These are phyloP conservation scores for Botrytis pseudocinerea DNA, from an alignment of 2,329 filamentous ascomycete genomes.

Conservation along the genomic window DNA sequence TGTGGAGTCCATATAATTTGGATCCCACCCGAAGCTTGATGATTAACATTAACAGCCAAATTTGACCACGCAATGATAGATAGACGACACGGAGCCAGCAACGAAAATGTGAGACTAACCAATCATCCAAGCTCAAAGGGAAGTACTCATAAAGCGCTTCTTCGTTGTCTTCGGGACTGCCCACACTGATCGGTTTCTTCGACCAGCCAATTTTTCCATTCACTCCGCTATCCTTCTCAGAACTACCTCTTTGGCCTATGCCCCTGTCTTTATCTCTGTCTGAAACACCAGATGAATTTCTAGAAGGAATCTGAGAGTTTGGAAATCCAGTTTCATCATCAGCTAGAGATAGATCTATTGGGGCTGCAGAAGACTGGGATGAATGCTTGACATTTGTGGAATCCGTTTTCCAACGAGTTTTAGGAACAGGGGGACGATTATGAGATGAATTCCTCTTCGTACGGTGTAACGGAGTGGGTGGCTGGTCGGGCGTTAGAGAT, in stretches of 20 bases:
- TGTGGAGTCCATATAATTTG: not conserved
- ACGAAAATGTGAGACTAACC: slow-evolving; percentile 48
- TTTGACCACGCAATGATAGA: not conserved
- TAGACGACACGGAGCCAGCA: not conserved
- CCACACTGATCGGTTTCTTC: slow-evolving; percentile 43
- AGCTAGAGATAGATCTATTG: slow-evolving; percentile 39
- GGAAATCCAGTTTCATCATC: slow-evolving; percentile 35
- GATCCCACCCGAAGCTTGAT: not conserved
- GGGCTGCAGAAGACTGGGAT: slow-evolving; percentile 27
- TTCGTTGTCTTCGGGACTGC: slow-evolving; percentile 69
- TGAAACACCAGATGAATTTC: slow-evolving; percentile 1
- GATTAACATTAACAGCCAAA: not conserved
- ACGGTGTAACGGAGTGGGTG: slow-evolving; percentile 25
- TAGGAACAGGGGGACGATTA: slow-evolving; percentile 37
- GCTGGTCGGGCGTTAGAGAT: slow-evolving; percentile 25
- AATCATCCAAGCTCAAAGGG: slow-evolving; percentile 85
- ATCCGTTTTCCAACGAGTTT: slow-evolving; percentile 40
- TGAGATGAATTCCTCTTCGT: slow-evolving; percentile 31
- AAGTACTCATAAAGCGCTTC: slow-evolving; percentile 95
- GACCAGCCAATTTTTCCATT: slow-evolving; percentile 41
- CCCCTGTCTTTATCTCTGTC: slow-evolving; percentile 21
- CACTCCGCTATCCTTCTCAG: slow-evolving; percentile 38
- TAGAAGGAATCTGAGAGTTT: slow-evolving; percentile 8
- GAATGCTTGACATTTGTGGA: slow-evolving; percentile 21
- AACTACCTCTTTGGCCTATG: not conserved